Percentiles rank a stretch among this genome's conserved stretches.
These are phyloP conservation scores for Blastomyces parvus DNA, from an alignment of 2,329 filamentous ascomycete species.

Conservation along the genomic window DNA sequence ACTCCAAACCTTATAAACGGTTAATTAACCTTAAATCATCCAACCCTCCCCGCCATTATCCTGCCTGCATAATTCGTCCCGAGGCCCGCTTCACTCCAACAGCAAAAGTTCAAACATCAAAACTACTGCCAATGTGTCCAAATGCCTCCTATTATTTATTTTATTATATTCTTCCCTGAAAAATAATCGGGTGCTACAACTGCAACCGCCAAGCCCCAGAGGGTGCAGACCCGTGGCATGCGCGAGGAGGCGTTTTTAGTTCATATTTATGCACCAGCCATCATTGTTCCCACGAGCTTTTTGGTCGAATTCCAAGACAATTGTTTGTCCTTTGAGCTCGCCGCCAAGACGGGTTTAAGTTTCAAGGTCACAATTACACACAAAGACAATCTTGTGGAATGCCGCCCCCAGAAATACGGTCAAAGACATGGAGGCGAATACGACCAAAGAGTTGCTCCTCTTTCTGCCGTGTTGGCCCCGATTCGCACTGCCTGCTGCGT, in stretches of 20 bases:
- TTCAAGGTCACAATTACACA: background rate
- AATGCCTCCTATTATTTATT: background rate
- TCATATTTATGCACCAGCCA: background rate
- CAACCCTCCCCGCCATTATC: background rate
- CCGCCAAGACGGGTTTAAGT: background rate
- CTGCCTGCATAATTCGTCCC: background rate
- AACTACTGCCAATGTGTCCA: too few relatives aligned
- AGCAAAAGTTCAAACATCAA: too few relatives aligned
- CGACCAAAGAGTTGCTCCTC: background rate
- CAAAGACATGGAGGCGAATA: background rate
- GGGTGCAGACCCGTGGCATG: background rate
- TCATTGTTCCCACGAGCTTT: background rate
- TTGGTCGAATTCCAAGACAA: background rate
- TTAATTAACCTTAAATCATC: slow-evolving; percentile 7
- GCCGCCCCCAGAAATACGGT: too few relatives aligned
- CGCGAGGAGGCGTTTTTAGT: background rate
- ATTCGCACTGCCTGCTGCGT: background rate
- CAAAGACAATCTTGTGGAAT: background rate
- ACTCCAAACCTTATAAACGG: slow-evolving; percentile 1
- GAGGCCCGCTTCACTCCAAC: background rate
- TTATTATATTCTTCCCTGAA: background rate
- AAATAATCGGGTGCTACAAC: background rate
- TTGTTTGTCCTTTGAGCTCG: background rate
- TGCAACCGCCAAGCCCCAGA: background rate
- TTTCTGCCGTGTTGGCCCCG: too few relatives aligned